Conservation (phyloP, 805 yeast genomes). For the Wickerhamomyces chaumierensis region DNA sequence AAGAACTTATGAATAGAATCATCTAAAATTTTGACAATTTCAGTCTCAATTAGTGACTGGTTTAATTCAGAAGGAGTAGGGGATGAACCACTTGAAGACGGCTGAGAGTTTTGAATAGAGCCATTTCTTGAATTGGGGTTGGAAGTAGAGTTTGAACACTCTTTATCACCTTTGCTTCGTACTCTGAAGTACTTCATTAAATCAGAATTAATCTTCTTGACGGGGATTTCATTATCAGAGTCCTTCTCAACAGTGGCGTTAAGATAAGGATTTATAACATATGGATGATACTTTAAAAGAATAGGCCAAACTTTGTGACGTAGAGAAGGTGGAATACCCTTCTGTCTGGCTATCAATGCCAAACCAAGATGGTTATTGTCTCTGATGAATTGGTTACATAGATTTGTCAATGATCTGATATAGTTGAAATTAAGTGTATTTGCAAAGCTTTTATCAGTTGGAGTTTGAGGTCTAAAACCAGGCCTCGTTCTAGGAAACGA, state of each 20-base stretch:
- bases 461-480: not conserved
- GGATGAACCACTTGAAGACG: constrained; percentile 1
- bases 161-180: constrained; percentile 13
- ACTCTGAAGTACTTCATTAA: constrained; percentile 46
- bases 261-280: constrained; percentile 65
- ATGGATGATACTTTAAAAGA: constrained; percentile 72
- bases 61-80: constrained; percentile 9
- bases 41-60: constrained; percentile 30
- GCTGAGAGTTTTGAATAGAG: not conserved
- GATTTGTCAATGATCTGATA: constrained; percentile 25
- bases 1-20: constrained; percentile 53
- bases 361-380: constrained; percentile 61
- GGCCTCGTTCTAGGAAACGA: not conserved
- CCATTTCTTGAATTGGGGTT: not conserved
- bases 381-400: constrained; percentile 44
- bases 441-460: not conserved
- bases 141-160: not conserved
- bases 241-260: constrained; percentile 32
- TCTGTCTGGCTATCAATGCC: constrained; percentile 69
- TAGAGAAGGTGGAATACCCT: constrained; percentile 77
- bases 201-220: constrained; percentile 37
- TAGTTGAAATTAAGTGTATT: constrained; percentile 15
- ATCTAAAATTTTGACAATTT: constrained; percentile 46
- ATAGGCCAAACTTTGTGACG: constrained; percentile 81
- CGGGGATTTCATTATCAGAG: constrained; percentile 18